These are phyloP conservation scores for Umbelopsis isabellina DNA, from an alignment of 192 early-diverging fungal species.

Conservation along the genomic window DNA sequence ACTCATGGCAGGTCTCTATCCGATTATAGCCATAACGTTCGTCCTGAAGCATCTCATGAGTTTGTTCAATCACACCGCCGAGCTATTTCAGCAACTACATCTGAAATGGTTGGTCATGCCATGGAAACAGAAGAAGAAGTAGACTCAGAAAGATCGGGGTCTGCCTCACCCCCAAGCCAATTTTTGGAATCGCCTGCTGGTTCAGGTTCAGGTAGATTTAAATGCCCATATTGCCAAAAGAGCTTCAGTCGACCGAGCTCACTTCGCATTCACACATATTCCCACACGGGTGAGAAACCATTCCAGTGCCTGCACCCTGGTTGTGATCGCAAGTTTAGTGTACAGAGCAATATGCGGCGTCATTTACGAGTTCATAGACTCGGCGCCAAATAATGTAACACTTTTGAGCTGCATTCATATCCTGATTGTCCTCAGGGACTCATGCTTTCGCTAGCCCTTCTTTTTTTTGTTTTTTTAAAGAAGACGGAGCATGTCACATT, in stretches of 20 bases:
- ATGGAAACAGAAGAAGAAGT: background rate
- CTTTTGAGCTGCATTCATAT: no score
- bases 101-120: background rate
- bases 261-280: conserved; percentile 51
- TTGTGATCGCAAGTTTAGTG: conserved; percentile 55
- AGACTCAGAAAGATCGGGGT: conserved; percentile 7
- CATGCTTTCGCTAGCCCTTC: no score
- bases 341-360: conserved; percentile 65
- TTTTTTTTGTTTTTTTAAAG: background rate
- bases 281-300: conserved; percentile 49
- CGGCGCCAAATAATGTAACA: background rate
- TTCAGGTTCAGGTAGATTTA: conserved; percentile 41
- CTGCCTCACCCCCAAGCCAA: conserved; percentile 16
- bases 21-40: conserved; percentile 2
- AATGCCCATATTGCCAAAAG: conserved; percentile 62
- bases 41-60: background rate
- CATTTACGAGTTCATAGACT: conserved; percentile 29
- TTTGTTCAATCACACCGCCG: conserved; percentile 6
- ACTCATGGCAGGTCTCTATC: conserved; percentile 11
- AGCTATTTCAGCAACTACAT: conserved; percentile 5
- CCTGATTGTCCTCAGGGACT: no score
- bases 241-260: conserved; percentile 70
- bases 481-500: background rate
- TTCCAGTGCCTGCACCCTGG: conserved; percentile 36
- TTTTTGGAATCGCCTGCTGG: conserved; percentile 13